Evolutionary conservation across 257 asterid species (phyloP).

Genomic region (Sherardia arvensis): DNA sequence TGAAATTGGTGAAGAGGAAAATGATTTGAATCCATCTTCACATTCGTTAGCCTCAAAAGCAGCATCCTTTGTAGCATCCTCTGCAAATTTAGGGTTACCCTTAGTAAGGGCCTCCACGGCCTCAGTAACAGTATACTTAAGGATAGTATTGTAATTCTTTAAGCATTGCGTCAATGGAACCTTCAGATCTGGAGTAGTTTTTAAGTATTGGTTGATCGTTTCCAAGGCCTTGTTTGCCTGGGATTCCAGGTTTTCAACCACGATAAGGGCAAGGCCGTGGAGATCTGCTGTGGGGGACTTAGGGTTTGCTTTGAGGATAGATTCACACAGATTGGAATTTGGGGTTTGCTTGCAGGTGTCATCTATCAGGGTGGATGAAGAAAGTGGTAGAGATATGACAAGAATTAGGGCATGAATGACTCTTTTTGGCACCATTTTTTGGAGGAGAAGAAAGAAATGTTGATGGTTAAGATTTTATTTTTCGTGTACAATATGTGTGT

Average conservation of each 20-base stretch:
- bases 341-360: constrained; percentile 6
- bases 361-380: constrained; percentile 1
- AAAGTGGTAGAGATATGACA: neutral
- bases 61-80: constrained; percentile 17
- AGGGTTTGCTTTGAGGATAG: neutral
- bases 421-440: neutral
- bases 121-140: constrained; percentile 7
- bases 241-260: constrained; percentile 8
- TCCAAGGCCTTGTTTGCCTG: neutral
- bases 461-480: neutral
- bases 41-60: constrained; percentile 11
- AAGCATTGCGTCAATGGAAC: constrained; percentile 8
- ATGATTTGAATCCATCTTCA: constrained; percentile 13
- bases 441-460: neutral
- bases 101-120: constrained; percentile 22
- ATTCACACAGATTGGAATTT: neutral
- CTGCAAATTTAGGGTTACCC: constrained; percentile 28
- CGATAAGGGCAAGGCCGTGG: constrained; percentile 8
- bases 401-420: neutral
- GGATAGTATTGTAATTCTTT: constrained; percentile 1
- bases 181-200: neutral
- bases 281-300: neutral
- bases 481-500: neutral
- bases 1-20: constrained; percentile 13
- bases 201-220: neutral